Conservation (phyloP, 208 protist genomes). For the Blechomonas ayalai region DNA sequence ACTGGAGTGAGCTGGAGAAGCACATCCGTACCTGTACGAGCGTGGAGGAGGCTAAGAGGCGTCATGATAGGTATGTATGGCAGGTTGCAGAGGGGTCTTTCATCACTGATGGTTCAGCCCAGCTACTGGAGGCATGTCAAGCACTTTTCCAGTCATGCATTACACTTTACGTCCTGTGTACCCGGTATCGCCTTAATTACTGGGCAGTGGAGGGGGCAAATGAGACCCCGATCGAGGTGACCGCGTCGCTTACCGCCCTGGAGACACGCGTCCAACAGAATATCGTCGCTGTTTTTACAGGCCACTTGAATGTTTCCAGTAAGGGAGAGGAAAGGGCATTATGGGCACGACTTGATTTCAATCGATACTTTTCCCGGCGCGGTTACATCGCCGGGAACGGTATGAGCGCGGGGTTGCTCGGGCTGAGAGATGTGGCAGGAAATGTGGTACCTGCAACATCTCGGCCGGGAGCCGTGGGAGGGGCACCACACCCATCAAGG, state of each 20-base stretch:
- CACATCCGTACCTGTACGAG: conserved; percentile 36
- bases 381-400: not conserved
- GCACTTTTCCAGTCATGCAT: conserved; percentile 21
- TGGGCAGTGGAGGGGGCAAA: conserved; percentile 64
- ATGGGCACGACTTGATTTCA: conserved; percentile 80
- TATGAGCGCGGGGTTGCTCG: no score
- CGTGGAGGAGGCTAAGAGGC: conserved; percentile 65
- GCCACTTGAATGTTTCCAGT: conserved; percentile 42
- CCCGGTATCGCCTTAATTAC: conserved; percentile 50
- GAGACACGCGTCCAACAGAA: conserved; percentile 60
- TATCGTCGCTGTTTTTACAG: conserved; percentile 50
- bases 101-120: conserved; percentile 39
- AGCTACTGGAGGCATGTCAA: conserved; percentile 38
- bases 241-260: conserved; percentile 49
- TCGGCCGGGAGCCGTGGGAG: no score
- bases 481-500: no score
- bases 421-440: no score
- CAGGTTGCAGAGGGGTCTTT: conserved; percentile 59
- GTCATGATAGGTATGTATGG: conserved; percentile 76
- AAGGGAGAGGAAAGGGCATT: conserved; percentile 51
- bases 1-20: conserved; percentile 27
- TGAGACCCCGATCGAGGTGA: conserved; percentile 53
- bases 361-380: conserved; percentile 41
- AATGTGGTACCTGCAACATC: no score
- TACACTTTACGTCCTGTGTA: conserved; percentile 54